Evolutionary conservation across 371 early-diverging fungal species (phyloP), one percentile per base, ranked within the genome.

Genomic region (Syncephalastrum sp.): DNA sequence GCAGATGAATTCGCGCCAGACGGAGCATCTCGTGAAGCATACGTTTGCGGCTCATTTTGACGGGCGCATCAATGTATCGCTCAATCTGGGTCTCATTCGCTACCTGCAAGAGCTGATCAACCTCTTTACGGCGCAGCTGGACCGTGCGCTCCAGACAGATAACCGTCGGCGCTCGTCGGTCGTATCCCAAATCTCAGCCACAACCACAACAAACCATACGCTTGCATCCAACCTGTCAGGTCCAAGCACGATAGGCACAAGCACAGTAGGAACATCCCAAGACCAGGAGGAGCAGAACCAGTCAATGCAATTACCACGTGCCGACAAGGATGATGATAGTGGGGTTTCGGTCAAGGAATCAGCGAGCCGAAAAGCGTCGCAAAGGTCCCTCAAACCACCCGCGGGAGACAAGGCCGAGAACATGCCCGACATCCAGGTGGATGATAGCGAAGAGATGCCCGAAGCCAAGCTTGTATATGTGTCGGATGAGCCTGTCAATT

Each of bases 21-120:
- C 59, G 1, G 50, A 64, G 3, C 60, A 48, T 0, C 33, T 56
- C 0, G 72, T 84, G 17, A 69, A 81, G 25, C 82, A 84, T 59
- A 58, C 63, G 16, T 89, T 91, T 65, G 50, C 63, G 4, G 75
- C 87, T 3, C 70, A 77, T 3, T 91, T 91, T 65, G 79, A 69
- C 4, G 90, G 88, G 3, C 79, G 82, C 17, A 78, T 91, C 52
- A 82, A 90, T 55, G 81, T 91, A 2, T 91, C 92, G 0, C 70
- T 90, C 13, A 91, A 91, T 63, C 70, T 90, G 53, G 87, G 87
- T 3, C 69, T 88, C 24, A 89, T 89, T 56, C 77, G 77, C 43
- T 87, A 88, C 55, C 61, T 91, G 15, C 85, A 83, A 60, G 89
- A 88, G 57, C 59, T 79, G 61, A 60, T 63, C 23, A 74, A 74